Evolutionary conservation across 2,329 filamentous ascomycete genomes (phyloP), one percentile per base, ranked within the genome.

Genomic region (Amesomyces nigricolor): DNA sequence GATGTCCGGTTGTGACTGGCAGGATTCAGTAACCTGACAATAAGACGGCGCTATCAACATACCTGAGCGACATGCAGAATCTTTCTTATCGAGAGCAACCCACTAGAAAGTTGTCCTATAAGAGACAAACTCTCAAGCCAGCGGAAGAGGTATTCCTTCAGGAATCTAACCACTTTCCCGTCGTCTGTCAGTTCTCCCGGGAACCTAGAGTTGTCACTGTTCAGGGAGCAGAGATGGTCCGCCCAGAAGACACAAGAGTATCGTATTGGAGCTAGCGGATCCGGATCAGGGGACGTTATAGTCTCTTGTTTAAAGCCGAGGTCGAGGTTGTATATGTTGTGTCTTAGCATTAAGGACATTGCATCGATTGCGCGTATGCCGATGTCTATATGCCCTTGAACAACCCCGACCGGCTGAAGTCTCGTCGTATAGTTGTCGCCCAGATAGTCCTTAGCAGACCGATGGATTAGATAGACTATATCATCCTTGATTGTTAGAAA

Each of bases 381-480:
- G 30, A 4, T 32, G 30, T 32, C 30, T 4, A 32, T 32, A 32
- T 32, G 30, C 30, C 30, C 30, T 10, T 32, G 6, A 2, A 2
- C 4, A 32, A 32, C 30, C 30, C 30, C 30, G 30, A 32, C 30
- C 30, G 6, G 30, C 30, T 51, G 35, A 57, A 59, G 54, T 35
- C 43, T 39, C 14, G 16, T 37, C 40, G 11, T 30, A 56, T 35
- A 57, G 11, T 59, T 53, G 11, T 51, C 30, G 10, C 53, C 29
- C 17, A 70, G 61, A 38, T 68, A 70, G 38, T 69, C 67, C 56
- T 66, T 67, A 9, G 64, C 66, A 6, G 67, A 68, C 53, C 69
- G 64, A 46, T 70, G 66, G 26, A 70, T 60, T 17, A 67, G 54
- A 58, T 59, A 63, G 26, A 68, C 61, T 5, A 54, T 66, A n/a